phyloP scores from a whole-genome alignment of 441 rosid species.

The Gossypium aridum region DNA sequence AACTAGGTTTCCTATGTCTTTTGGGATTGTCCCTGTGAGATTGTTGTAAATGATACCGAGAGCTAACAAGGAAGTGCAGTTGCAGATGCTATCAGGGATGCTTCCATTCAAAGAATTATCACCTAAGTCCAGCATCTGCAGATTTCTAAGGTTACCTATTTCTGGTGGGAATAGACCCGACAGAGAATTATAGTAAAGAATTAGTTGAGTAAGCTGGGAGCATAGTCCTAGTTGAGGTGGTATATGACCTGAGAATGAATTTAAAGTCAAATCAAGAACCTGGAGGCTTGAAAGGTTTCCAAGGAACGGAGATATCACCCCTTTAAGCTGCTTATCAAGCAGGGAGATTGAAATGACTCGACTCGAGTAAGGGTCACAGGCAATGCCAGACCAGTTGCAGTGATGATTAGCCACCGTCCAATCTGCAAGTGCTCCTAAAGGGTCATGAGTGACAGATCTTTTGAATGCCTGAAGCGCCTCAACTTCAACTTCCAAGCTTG shows the following conservation, averaged over 20 bases:
- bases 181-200: slow-evolving; percentile 45
- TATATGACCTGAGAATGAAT: slow-evolving; percentile 45
- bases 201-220: slow-evolving; percentile 40
- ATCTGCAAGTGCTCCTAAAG: slow-evolving; percentile 46
- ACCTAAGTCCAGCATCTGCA: slow-evolving; percentile 53
- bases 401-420: slow-evolving; percentile 54
- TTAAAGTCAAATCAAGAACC: slow-evolving; percentile 75
- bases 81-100: slow-evolving; percentile 50
- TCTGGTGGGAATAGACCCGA: slow-evolving; percentile 62
- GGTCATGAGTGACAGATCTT: slow-evolving; percentile 40
- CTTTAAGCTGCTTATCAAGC: slow-evolving; percentile 54
- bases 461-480: slow-evolving; percentile 61
- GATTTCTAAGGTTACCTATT: slow-evolving; percentile 44
- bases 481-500: slow-evolving; percentile 34
- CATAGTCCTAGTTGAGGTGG: slow-evolving; percentile 57
- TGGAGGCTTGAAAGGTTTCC: slow-evolving; percentile 68
- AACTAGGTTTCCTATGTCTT: slow-evolving; percentile 47
- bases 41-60: slow-evolving; percentile 44
- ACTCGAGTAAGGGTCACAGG: slow-evolving; percentile 39
- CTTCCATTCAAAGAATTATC: slow-evolving; percentile 49
- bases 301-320: slow-evolving; percentile 53
- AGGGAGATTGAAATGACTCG: slow-evolving; percentile 44
- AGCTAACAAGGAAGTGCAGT: slow-evolving; percentile 41
- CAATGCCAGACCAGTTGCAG: slow-evolving; percentile 82
- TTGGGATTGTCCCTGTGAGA: slow-evolving; percentile 55